Evolutionary conservation across 169 alveolate genomes (phyloP).

Genomic region (Fabrea salina): DNA sequence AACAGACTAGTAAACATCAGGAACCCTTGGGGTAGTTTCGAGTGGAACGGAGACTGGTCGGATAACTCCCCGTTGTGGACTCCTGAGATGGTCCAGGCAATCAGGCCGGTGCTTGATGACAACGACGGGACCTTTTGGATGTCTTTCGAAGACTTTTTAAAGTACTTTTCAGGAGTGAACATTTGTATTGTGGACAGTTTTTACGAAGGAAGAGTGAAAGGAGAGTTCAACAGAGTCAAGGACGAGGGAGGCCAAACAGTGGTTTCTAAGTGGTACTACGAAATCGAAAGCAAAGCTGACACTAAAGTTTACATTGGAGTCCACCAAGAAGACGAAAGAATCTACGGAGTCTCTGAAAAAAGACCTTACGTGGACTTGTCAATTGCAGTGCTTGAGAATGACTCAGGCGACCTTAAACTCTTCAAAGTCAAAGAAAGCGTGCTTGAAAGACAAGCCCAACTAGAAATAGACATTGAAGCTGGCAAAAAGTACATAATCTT

Average conservation of each 20-base stretch:
- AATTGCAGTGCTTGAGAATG: slow-evolving; percentile 57
- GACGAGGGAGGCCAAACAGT: slow-evolving; percentile 48
- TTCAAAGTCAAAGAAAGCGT: slow-evolving; percentile 61
- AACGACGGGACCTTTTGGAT: slow-evolving; percentile 67
- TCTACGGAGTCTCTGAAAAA: slow-evolving; percentile 68
- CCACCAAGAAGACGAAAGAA: slow-evolving; percentile 82
- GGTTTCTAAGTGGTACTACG: slow-evolving; percentile 74
- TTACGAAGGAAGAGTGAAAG: slow-evolving; percentile 85
- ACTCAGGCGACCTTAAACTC: slow-evolving; percentile 54
- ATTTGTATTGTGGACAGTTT: slow-evolving; percentile 80
- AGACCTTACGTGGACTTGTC: slow-evolving; percentile 76
- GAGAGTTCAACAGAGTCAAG: slow-evolving; percentile 64
- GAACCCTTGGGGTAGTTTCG: slow-evolving; percentile 75
- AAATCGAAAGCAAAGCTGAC: slow-evolving; percentile 39
- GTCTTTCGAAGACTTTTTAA: slow-evolving; percentile 67
- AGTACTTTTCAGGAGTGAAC: slow-evolving; percentile 63
- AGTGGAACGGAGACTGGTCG: slow-evolving; percentile 68
- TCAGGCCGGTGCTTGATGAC: slow-evolving; percentile 15
- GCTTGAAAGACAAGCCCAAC: slow-evolving; percentile 65
- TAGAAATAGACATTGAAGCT: slow-evolving; percentile 64
- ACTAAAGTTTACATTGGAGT: slow-evolving; percentile 67
- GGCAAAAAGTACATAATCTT: slow-evolving; percentile 68
- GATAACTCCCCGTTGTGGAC: slow-evolving; percentile 41
- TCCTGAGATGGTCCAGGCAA: not conserved
- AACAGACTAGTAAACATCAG: slow-evolving; percentile 44